These are phyloP conservation scores for Quercus tomentella DNA, from an alignment of 331 rosid genomes.

Conservation along the genomic window DNA sequence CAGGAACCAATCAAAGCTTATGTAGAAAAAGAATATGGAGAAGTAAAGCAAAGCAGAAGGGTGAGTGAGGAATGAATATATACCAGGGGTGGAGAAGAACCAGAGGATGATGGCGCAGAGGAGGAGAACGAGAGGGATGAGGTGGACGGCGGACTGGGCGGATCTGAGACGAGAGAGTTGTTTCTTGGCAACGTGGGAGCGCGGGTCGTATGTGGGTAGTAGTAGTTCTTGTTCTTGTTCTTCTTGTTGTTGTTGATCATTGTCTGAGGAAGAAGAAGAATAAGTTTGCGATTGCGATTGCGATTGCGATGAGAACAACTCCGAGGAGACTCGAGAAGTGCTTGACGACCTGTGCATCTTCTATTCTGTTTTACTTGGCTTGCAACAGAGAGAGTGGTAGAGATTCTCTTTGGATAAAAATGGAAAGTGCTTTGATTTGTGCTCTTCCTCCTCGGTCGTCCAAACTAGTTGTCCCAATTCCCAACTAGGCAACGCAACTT, in stretches of 20 bases:
- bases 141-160: conserved; percentile 65
- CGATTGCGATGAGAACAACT: neutral
- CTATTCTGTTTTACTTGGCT: neutral
- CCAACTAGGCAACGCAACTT: too few relatives aligned
- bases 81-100: conserved; percentile 64
- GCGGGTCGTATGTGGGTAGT: conserved; percentile 70
- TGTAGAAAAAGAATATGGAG: too few relatives aligned
- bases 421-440: too few relatives aligned
- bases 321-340: conserved; percentile 14
- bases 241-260: conserved; percentile 23
- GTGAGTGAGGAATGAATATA: neutral
- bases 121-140: conserved; percentile 70
- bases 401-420: too few relatives aligned
- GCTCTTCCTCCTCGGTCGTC: too few relatives aligned
- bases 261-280: conserved; percentile 9
- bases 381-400: neutral
- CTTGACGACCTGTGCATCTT: conserved; percentile 41
- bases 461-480: too few relatives aligned
- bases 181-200: conserved; percentile 56
- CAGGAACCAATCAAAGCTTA: too few relatives aligned
- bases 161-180: conserved; percentile 56
- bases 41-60: neutral
- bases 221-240: too few relatives aligned
- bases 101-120: conserved; percentile 84
- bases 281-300: neutral